Base-by-base conservation (phyloP, 345 rosid genomes). In the Abelmoschus esculentus region DNA sequence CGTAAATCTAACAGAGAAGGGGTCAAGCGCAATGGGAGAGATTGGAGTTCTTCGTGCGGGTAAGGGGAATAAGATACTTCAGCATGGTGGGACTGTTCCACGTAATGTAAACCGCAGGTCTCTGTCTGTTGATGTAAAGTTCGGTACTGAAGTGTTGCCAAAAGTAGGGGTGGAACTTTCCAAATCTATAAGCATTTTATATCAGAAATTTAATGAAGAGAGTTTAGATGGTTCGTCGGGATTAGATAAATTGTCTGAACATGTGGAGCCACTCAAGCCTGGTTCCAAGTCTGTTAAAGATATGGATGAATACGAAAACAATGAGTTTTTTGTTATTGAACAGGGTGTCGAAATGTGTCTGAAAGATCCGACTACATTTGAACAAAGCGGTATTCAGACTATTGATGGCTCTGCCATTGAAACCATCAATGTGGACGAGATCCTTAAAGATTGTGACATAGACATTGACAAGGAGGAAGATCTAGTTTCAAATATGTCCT, bases 171-270 rank as follows among this genome's bases (percentile, higher is more conserved):
- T 83, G 65, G 96, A 89, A 73, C 89, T 90, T 74, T 82, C 93
- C 19, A 78, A 76, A 77, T 93, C 96, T 7, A 76, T 93, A 47
- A 84, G 77, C 71, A 69, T 76, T 75, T 84, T 87, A 36, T 84
- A 83, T 81, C 81, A 85, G 73, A 90, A 89, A 80, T 81, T 90
- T 50, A 74, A 79, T 68, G 91, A 86, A 69, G 83, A 68, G 70
- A 78, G 72, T 70, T 77, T 71, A 61, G 62, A 67, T 53, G 71
- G 69, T 70, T 67, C 82, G 32, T 61, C 78, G 57, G 80, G 76
- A 56, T 74, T 13, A 57, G 76, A 72, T 72, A 49, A 67, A 52
- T 61, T 72, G 15, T 67, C 63, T 46, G 63, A 61, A 34, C 64
- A 50, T 50, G 53, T 66, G 65, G 77, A 80, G 81, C 78, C 67